Evolutionary conservation across 306 rosid species (phyloP).

Genomic region (Parietaria judaica): DNA sequence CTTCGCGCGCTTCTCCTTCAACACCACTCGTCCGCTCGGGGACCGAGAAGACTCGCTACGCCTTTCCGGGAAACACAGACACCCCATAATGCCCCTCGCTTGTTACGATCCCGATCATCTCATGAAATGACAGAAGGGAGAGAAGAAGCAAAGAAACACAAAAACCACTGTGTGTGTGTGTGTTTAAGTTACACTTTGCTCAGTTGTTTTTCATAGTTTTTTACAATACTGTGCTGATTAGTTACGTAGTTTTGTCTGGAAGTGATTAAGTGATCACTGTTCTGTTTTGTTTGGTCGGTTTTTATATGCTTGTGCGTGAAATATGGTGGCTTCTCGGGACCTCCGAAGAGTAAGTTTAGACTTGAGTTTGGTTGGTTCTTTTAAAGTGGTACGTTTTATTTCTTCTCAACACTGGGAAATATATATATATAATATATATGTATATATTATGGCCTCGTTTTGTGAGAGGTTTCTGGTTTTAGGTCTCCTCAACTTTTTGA

Average conservation of each 20-base stretch:
- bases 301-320: neutral
- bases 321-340: conserved; percentile 15
- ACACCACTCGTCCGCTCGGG: conserved; percentile 8
- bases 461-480: too few relatives aligned
- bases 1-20: conserved; percentile 38
- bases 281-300: neutral
- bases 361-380: too few relatives aligned
- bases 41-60: conserved; percentile 9
- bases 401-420: too few relatives aligned
- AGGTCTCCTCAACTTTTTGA: too few relatives aligned
- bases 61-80: conserved; percentile 15
- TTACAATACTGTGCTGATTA: neutral
- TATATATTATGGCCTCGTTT: too few relatives aligned
- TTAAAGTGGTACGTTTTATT: conserved; percentile 5
- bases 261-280: conserved; percentile 7
- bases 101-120: too few relatives aligned
- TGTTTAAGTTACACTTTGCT: neutral
- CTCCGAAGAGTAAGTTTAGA: conserved; percentile 7
- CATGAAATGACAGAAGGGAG: too few relatives aligned
- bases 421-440: too few relatives aligned
- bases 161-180: neutral
- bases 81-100: conserved; percentile 18
- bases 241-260: conserved; percentile 18
- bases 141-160: neutral
- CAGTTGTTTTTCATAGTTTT: neutral